Percentiles rank a stretch among this genome's conserved stretches.
Conservation (phyloP, 2,329 filamentous ascomycete genomes). For the Calonectria leucothoes region DNA sequence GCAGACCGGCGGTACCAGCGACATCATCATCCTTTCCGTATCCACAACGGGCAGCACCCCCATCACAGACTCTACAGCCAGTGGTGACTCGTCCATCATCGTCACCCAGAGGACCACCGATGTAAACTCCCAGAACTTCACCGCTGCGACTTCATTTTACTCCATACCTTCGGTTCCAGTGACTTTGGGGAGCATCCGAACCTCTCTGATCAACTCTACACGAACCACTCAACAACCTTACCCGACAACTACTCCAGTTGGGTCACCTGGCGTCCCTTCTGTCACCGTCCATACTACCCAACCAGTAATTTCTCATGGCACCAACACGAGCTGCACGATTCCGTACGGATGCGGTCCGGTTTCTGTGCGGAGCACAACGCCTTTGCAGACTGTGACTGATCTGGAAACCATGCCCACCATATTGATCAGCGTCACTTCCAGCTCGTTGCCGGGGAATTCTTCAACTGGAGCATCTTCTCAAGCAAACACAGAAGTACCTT, state of each 20-base stretch:
- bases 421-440: conserved; percentile 27
- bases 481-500: not conserved
- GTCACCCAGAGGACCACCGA: not conserved
- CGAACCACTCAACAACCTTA: not conserved
- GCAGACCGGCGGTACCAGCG: conserved; percentile 25
- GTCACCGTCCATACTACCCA: not conserved
- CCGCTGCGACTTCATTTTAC: not conserved
- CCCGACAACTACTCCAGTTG: not conserved
- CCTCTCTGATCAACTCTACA: not conserved
- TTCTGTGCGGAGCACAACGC: not conserved
- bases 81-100: not conserved
- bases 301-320: conserved; percentile 13
- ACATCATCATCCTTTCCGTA: not conserved
- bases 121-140: not conserved
- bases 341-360: conserved; percentile 31
- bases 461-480: not conserved
- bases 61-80: not conserved
- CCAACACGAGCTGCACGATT: conserved; percentile 12
- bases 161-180: not conserved
- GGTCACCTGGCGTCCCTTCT: not conserved
- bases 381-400: conserved; percentile 21
- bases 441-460: conserved; percentile 26
- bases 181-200: not conserved
- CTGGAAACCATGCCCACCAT: conserved; percentile 39
- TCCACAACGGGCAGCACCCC: not conserved